Base-by-base conservation (phyloP, 495 filamentous ascomycete species). In the Penicillium verhagenii region DNA sequence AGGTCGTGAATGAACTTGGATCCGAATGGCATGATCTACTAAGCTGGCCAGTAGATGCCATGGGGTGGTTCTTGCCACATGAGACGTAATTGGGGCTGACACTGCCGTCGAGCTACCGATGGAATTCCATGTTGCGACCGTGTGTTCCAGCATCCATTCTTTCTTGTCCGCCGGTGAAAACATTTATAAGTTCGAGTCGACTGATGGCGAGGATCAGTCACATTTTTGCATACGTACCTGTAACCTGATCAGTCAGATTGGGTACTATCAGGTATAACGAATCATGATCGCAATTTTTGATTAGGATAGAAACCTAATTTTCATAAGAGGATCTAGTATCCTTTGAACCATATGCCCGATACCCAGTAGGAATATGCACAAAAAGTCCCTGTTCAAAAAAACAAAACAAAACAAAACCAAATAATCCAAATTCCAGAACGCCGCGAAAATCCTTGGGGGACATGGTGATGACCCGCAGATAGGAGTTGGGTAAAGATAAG, bases 1-100 rank as follows among this genome's bases (percentile, higher is more conserved):
- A 69, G 28, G 68, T 73, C 33, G 68, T 65, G 23, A 60, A 66
- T 23, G 29, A 48, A 24, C 49, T 76, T n/a, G 64, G 59, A n/a
- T 48, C 59, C 1, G 61, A 69, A 28, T 73, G 66, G 70, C 59
- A 57, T n/a, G 60, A 66, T 10, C 59, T 68, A 21, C 66, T 74
- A 24, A 62, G 52, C 38, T 76, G 73, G 73, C 72, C 69, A 8
- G 59, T 72, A 5, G 72, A 76, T 59, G 70, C 73, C 3, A 74
- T 71, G 13, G 71, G 73, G 11, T 75, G 65, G 47, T 50, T 38
- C 18, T 37, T 50, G 13, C 31, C 31, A 21, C 18, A 14, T 35
- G 14, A 33, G n/a, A 2, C 14, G n/a, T 35, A 26, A 8, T n/a
- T n/a, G n/a, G n/a, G 21, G 3, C 16, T 16, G 23, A 26, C n/a